These are phyloP conservation scores for Fusarium sp. DNA, from an alignment of 2,329 filamentous ascomycete species.

Conservation along the genomic window DNA sequence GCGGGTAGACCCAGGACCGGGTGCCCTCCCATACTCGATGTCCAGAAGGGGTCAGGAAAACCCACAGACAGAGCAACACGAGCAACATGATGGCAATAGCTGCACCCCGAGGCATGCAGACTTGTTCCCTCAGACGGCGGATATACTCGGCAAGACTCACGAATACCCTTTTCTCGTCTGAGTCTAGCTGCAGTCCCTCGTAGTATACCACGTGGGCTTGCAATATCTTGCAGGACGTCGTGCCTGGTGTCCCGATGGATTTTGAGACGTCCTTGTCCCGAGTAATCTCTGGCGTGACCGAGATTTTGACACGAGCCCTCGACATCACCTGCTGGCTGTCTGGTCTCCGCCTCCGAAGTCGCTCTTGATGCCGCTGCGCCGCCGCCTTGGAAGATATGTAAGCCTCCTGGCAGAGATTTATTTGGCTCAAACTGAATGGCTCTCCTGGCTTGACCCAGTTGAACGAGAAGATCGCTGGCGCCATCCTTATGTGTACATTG, in stretches of 20 bases:
- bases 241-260: constrained; percentile 17
- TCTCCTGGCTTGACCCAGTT: constrained; percentile 49
- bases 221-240: constrained; percentile 37
- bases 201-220: constrained; percentile 48
- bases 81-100: constrained; percentile 27
- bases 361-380: constrained; percentile 13
- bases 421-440: constrained; percentile 30
- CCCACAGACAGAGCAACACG: constrained; percentile 4
- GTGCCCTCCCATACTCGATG: constrained; percentile 14
- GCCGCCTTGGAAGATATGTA: constrained; percentile 27
- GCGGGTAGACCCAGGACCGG: background rate
- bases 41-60: constrained; percentile 11
- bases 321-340: too few relatives aligned
- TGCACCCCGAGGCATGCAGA: constrained; percentile 17
- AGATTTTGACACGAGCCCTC: constrained; percentile 49
- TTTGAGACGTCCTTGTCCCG: constrained; percentile 31
- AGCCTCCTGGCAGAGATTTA: constrained; percentile 36
- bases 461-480: constrained; percentile 37
- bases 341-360: background rate
- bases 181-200: constrained; percentile 36
- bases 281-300: constrained; percentile 42
- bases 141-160: constrained; percentile 39
- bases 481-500: constrained; percentile 43
- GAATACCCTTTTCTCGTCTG: constrained; percentile 35
- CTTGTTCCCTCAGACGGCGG: constrained; percentile 21